Evolutionary conservation across 2,329 filamentous ascomycete species (phyloP).

Genomic region (Phaeoacremonium minimum): DNA sequence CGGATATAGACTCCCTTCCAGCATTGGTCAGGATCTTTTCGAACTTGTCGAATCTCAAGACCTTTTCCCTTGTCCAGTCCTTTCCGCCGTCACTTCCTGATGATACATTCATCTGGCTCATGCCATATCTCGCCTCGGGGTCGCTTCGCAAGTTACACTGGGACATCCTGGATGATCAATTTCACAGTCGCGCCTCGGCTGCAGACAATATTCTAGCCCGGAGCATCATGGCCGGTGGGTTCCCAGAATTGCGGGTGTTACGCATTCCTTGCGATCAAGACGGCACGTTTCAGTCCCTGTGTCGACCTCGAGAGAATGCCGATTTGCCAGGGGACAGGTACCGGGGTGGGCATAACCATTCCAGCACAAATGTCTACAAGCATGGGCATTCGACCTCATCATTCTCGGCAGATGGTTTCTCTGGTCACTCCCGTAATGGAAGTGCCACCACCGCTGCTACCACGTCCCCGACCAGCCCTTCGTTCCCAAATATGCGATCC

Average conservation of each 20-base stretch:
- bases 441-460: constrained; percentile 3
- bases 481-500: background rate
- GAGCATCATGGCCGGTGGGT: constrained; percentile 57
- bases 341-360: constrained; percentile 17
- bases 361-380: constrained; percentile 1
- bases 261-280: constrained; percentile 66
- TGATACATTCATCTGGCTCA: constrained; percentile 55
- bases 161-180: constrained; percentile 50
- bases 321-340: constrained; percentile 47
- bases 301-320: constrained; percentile 54
- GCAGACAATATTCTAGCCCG: constrained; percentile 61
- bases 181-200: constrained; percentile 33
- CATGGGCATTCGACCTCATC: constrained; percentile 10
- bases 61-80: constrained; percentile 51
- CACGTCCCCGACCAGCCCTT: background rate
- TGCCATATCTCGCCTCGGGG: constrained; percentile 57
- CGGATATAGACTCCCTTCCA: constrained; percentile 51
- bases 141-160: constrained; percentile 55
- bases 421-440: constrained; percentile 3
- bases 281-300: constrained; percentile 65
- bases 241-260: constrained; percentile 56
- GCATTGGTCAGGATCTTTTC: constrained; percentile 56
- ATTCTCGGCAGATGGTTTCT: constrained; percentile 5
- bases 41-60: constrained; percentile 42
- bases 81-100: constrained; percentile 50